These are phyloP conservation scores for Torulaspora pretoriensis DNA, from an alignment of 1,139 yeast species.

Conservation along the genomic window DNA sequence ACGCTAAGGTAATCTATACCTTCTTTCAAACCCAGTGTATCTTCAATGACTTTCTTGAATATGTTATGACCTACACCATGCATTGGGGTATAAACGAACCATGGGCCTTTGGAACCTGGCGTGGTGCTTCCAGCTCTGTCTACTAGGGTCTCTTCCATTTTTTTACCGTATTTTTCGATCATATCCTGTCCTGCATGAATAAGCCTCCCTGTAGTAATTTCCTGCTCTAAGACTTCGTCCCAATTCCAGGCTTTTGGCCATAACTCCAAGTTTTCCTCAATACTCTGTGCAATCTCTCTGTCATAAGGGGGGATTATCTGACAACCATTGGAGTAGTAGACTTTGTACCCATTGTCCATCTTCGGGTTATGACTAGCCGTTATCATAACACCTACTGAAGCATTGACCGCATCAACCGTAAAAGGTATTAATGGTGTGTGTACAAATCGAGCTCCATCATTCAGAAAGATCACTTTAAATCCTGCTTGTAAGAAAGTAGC, in stretches of 20 bases:
- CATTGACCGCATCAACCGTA: slow-evolving; percentile 58
- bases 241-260: slow-evolving; percentile 54
- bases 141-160: slow-evolving; percentile 21
- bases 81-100: slow-evolving; percentile 85
- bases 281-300: slow-evolving; percentile 59
- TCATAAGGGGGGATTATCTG: slow-evolving; percentile 95
- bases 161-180: slow-evolving; percentile 26
- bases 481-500: slow-evolving; percentile 67
- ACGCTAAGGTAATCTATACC: slow-evolving; percentile 39
- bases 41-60: slow-evolving; percentile 33
- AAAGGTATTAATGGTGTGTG: slow-evolving; percentile 95
- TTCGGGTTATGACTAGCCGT: slow-evolving; percentile 98
- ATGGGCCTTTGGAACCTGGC: slow-evolving; percentile 29
- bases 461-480: slow-evolving; percentile 64
- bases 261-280: slow-evolving; percentile 58
- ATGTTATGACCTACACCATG: slow-evolving; percentile 82
- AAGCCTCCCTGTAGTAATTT: slow-evolving; percentile 20
- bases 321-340: slow-evolving; percentile 89
- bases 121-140: slow-evolving; percentile 17
- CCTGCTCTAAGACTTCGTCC: slow-evolving; percentile 35
- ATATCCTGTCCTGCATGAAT: slow-evolving; percentile 38
- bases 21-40: slow-evolving; percentile 31
- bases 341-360: slow-evolving; percentile 89
- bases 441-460: slow-evolving; percentile 44
- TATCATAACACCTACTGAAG: slow-evolving; percentile 87